Evolutionary conservation across 768 basidiomycete species (phyloP), one percentile per base, ranked within the genome.

Genomic region (Leucosporidium creatinivorum): DNA sequence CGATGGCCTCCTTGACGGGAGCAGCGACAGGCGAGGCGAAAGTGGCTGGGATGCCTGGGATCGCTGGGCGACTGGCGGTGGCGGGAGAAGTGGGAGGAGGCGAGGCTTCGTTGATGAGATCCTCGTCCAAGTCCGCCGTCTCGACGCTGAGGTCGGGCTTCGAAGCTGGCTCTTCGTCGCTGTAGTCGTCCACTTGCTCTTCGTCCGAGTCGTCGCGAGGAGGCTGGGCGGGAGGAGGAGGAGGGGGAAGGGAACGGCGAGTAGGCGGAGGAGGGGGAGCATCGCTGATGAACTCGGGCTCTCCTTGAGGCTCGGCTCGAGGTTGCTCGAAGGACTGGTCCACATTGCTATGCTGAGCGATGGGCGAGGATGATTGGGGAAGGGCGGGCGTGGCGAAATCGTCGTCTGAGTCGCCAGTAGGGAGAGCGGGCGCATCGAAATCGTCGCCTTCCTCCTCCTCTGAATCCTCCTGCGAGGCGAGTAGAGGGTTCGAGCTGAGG

Each of bases 371-470:
- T 17, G 4, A 3, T 21, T 52, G 9, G n/a, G 51, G 51, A 21
- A 52, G 23, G 2, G 59, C 39, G 44, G 36, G 39, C 8, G 39
- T 17, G 39, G 8, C 39, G 15, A 44, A 44, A 4, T 52, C 51
- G 15, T 52, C 51, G 51, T 52, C 51, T 21, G 51, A 52, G 51
- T 52, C 51, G 9, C 57, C 4, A 8, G 58, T 31, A 39, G 69
- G 61, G 2, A 62, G 62, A 4, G 50, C 57, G 1, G 69, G 65
- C 30, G 62, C 52, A 0, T 64, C 65, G 30, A 67, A 64, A 26
- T 67, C 63, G 50, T 65, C n/a, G n/a, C n/a, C 69, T 0, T 69
- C 69, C 47, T 62, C 66, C n/a, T 49, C 52, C 17, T 66, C 65
- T 7, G 56, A 58, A 3, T 69, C 64, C 28, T 66, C 61, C 60